Percentiles rank a stretch among this genome's conserved stretches.
Conservation (phyloP, 2,329 filamentous ascomycete species). For the Fusarium sp. region DNA sequence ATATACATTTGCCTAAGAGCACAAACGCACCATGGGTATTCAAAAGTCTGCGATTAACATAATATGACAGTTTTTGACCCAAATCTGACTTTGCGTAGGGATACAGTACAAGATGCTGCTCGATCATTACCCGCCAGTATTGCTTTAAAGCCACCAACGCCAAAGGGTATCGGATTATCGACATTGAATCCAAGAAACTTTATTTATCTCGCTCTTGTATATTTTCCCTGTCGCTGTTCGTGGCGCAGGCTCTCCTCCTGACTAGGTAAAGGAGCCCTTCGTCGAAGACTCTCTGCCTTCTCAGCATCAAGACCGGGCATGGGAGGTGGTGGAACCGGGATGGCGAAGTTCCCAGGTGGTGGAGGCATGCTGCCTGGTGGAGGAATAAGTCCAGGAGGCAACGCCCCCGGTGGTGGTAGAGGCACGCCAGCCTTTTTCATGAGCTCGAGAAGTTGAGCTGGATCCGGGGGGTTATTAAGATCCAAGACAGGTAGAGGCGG, state of each 20-base stretch:
- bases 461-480: conserved; percentile 70
- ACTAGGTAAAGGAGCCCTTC: conserved; percentile 81
- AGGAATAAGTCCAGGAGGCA: conserved; percentile 62
- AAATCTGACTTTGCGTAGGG: conserved; percentile 2
- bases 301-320: conserved; percentile 54
- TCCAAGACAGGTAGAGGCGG: conserved; percentile 69
- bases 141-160: conserved; percentile 43
- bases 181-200: conserved; percentile 6
- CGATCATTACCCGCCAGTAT: conserved; percentile 8
- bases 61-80: conserved; percentile 13
- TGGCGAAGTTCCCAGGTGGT: conserved; percentile 51
- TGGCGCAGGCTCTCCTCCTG: conserved; percentile 85
- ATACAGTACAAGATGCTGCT: conserved; percentile 3
- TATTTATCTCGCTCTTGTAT: conserved; percentile 66
- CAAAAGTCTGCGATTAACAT: conserved; percentile 20
- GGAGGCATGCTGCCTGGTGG: conserved; percentile 56
- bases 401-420: conserved; percentile 65
- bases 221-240: conserved; percentile 77
- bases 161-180: conserved; percentile 41
- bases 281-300: conserved; percentile 53
- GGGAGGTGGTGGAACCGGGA: conserved; percentile 56
- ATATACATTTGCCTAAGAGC: background rate
- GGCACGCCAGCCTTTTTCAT: conserved; percentile 75
- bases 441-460: conserved; percentile 72
- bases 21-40: conserved; percentile 15